A percentile compares a stretch with the other conserved stretches of the same genome.
These are phyloP conservation scores for Aureobasidium subglaciale DNA, from an alignment of 2,329 filamentous ascomycete genomes.

Conservation along the genomic window DNA sequence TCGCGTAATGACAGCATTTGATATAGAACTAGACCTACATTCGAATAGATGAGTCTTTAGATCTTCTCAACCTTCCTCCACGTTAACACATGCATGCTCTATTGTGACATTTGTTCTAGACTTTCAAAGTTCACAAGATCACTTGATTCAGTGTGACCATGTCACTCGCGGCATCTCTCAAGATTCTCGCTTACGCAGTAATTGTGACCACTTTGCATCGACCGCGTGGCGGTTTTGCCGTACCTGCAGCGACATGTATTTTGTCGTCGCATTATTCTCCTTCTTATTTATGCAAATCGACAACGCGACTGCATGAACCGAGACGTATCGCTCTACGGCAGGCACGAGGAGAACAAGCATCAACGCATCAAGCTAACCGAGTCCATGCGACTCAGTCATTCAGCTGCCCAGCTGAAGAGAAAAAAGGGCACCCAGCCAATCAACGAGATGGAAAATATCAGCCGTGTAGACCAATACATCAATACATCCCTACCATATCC, in stretches of 20 bases:
- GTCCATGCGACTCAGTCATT: not conserved
- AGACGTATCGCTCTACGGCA: too few relatives aligned
- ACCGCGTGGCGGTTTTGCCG: not conserved
- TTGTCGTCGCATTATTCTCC: too few relatives aligned
- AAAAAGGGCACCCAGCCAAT: not conserved
- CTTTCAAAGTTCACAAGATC: not conserved
- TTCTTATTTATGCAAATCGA: too few relatives aligned
- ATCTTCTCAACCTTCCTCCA: not conserved
- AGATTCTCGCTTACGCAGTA: too few relatives aligned
- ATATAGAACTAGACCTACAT: not conserved
- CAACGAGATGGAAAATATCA: not conserved
- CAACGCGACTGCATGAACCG: too few relatives aligned
- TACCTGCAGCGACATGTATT: too few relatives aligned
- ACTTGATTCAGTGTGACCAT: not conserved
- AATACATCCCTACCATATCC: not conserved
- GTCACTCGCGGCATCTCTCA: too few relatives aligned
- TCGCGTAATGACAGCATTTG: not conserved
- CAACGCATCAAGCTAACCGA: not conserved
- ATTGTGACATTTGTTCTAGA: not conserved
- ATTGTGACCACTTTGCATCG: too few relatives aligned
- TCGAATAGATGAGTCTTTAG: not conserved
- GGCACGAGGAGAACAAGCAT: too few relatives aligned
- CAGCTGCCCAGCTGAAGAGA: not conserved
- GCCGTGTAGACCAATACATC: not conserved
- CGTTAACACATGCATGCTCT: not conserved